These are phyloP conservation scores for Crucihimalaya himalaica DNA, from an alignment of 345 rosid genomes.

Conservation along the genomic window DNA sequence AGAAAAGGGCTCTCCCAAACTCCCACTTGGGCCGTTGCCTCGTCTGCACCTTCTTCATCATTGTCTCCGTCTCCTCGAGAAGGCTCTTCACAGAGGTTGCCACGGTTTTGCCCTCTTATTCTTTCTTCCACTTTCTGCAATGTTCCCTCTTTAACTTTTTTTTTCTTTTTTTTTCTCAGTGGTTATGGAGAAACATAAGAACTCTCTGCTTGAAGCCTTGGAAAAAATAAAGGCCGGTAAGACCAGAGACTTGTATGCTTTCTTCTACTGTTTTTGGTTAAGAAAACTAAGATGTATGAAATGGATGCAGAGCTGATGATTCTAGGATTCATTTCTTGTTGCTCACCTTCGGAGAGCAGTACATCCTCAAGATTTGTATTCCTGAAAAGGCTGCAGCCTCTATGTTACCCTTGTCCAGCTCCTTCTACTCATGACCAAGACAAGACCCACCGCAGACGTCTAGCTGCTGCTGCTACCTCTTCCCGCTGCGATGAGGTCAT, in stretches of 20 bases:
- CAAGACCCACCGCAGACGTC: constrained; percentile 26
- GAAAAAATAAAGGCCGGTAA: constrained; percentile 80
- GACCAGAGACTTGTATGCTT: constrained; percentile 22
- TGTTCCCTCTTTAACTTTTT: not conserved
- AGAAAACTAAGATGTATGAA: not conserved
- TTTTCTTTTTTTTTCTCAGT: constrained; percentile 43
- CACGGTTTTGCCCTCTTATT: constrained; percentile 38
- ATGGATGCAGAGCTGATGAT: constrained; percentile 74
- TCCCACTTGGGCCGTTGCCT: constrained; percentile 90
- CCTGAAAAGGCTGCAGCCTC: constrained; percentile 54
- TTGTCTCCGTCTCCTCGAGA: constrained; percentile 74
- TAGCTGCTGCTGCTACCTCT: constrained; percentile 18
- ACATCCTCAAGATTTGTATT: constrained; percentile 62
- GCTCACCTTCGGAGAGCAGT: constrained; percentile 70
- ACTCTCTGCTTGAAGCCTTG: constrained; percentile 72
- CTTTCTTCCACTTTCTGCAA: not conserved
- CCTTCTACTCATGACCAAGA: constrained; percentile 22
- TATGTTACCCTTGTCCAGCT: constrained; percentile 68
- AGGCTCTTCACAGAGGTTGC: constrained; percentile 71
- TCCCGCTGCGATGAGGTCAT: constrained; percentile 18
- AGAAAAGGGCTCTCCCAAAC: constrained; percentile 67
- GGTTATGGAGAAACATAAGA: constrained; percentile 79
- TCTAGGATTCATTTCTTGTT: constrained; percentile 78
- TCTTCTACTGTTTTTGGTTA: constrained; percentile 10
- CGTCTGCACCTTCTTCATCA: constrained; percentile 69